Evolutionary conservation across 1,284 basidiomycete species (phyloP).

Genomic region (Ceratobasidium papillatum): DNA sequence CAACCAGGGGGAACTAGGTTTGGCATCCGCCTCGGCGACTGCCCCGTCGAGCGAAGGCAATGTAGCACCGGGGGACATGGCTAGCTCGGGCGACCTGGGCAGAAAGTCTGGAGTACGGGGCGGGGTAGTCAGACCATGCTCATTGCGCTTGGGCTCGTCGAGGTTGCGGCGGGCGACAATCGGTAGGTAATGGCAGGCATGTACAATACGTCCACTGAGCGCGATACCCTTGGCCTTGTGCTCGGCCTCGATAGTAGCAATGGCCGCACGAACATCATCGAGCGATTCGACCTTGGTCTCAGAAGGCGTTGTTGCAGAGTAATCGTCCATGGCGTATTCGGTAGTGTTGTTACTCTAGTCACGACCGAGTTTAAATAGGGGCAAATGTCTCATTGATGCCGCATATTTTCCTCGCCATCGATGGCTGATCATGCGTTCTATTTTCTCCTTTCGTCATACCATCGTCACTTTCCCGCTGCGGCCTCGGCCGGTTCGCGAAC

Average conservation of each 20-base stretch:
- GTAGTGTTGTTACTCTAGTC: background rate
- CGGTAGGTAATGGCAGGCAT: constrained; percentile 86
- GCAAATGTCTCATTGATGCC: background rate
- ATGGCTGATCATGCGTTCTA: constrained; percentile 11
- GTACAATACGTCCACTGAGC: constrained; percentile 85
- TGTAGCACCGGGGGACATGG: constrained; percentile 43
- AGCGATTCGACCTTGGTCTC: constrained; percentile 27
- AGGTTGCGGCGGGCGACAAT: constrained; percentile 66
- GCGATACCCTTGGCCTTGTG: constrained; percentile 72
- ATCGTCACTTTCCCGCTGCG: constrained; percentile 24
- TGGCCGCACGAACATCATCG: constrained; percentile 52
- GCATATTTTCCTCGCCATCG: constrained; percentile 5
- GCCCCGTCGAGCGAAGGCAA: constrained; percentile 34
- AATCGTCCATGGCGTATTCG: constrained; percentile 25
- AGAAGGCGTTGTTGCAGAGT: constrained; percentile 15
- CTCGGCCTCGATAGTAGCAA: constrained; percentile 68
- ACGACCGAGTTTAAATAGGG: background rate
- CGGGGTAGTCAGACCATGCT: constrained; percentile 66
- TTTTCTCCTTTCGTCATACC: constrained; percentile 29
- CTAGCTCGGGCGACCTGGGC: constrained; percentile 51
- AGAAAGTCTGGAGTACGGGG: constrained; percentile 65
- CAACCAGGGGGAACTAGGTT: constrained; percentile 66
- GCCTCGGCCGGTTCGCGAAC: background rate
- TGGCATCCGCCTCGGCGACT: constrained; percentile 45
- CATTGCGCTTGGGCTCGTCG: constrained; percentile 45